phyloP scores from a whole-genome alignment of 768 basidiomycete species.

The Sporobolomyces pararoseus region DNA sequence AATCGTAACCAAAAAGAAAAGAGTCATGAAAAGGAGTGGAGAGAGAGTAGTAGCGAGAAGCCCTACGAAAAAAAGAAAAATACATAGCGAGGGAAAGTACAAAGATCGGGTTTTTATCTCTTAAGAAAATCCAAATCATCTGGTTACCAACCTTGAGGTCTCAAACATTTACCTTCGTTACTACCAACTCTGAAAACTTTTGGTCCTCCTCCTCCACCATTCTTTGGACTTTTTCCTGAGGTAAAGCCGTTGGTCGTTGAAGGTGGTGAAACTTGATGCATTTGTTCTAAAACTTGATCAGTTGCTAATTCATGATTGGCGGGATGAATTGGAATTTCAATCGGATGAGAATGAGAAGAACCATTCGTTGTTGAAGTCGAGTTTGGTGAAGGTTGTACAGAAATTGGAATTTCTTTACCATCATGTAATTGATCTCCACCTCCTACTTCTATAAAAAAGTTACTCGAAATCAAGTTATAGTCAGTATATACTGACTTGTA shows the following conservation, averaged over 20 bases:
- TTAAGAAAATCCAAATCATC: no score
- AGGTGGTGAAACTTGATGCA: neutral
- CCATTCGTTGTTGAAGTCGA: no score
- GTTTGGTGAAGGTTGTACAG: neutral
- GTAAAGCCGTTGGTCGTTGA: neutral
- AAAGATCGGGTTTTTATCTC: no score
- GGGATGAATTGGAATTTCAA: conserved; percentile 2
- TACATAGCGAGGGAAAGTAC: no score
- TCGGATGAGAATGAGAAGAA: neutral
- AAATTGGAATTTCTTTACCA: conserved; percentile 5
- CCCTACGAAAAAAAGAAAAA: no score
- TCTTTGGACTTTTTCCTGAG: conserved; percentile 9
- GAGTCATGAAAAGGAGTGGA: no score
- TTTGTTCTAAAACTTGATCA: neutral
- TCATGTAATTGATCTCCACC: conserved; percentile 10
- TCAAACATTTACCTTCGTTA: conserved; percentile 10
- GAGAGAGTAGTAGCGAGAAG: no score
- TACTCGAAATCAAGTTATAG: neutral
- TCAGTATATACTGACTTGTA: neutral
- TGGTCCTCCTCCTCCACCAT: neutral
- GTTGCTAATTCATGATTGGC: conserved; percentile 1
- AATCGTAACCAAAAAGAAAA: no score
- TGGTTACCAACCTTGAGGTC: conserved; percentile 11
- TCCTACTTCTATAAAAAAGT: conserved; percentile 19
- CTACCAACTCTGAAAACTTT: conserved; percentile 9